Conservation (phyloP, 192 early-diverging fungal genomes). For the Coemansia nantahalensis region DNA sequence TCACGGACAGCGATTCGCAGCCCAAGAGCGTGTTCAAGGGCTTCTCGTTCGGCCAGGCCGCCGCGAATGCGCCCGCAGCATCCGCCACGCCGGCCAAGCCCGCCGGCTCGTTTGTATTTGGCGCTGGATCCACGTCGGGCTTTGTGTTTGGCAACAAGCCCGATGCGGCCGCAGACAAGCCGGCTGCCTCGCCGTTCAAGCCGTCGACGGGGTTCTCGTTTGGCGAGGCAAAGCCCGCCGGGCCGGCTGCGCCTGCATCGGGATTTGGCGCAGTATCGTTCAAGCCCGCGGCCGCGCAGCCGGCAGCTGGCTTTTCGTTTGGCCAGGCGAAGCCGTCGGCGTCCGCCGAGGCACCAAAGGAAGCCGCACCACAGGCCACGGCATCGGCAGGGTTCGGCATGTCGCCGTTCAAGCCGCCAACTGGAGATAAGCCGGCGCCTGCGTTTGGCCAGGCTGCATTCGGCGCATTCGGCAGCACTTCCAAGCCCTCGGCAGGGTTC, state of each 20-base stretch:
- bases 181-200: too few species aligned
- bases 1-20: slow-evolving; percentile 1
- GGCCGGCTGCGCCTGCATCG: not conserved
- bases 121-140: not conserved
- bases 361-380: not conserved
- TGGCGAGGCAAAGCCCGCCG: slow-evolving; percentile 1
- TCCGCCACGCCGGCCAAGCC: not conserved
- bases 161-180: too few species aligned
- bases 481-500: slow-evolving; percentile 8
- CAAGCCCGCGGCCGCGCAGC: slow-evolving; percentile 8
- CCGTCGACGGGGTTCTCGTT: not conserved
- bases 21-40: slow-evolving; percentile 29
- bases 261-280: slow-evolving; percentile 25
- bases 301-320: not conserved
- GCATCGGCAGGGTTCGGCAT: slow-evolving; percentile 14
- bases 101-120: not conserved
- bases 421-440: slow-evolving; percentile 1
- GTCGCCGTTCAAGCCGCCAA: slow-evolving; percentile 29
- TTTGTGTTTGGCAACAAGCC: too few species aligned
- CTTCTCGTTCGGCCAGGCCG: slow-evolving; percentile 34
- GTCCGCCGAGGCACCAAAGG: not conserved
- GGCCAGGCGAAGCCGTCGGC: slow-evolving; percentile 1
- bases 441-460: slow-evolving; percentile 1
- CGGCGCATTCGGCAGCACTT: not conserved
- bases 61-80: not conserved